These are phyloP conservation scores for Spergularia azorica DNA, from an alignment of 179 eudicot genomes.

Conservation along the genomic window DNA sequence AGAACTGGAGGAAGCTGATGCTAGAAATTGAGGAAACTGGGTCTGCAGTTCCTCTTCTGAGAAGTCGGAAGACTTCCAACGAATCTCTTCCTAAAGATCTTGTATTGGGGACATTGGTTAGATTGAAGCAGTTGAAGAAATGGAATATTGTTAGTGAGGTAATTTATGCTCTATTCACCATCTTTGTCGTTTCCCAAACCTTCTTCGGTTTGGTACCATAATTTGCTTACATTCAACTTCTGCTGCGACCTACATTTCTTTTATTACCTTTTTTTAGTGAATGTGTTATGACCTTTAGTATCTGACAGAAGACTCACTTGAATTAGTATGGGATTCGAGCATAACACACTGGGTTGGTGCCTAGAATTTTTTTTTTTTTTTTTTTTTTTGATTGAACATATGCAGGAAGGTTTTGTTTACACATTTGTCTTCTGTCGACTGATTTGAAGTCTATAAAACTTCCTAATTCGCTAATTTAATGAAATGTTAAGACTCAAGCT, in stretches of 20 bases:
- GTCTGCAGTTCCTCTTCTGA: slow-evolving; percentile 73
- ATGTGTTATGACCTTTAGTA: no score
- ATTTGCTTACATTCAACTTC: background rate
- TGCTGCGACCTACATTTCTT: background rate
- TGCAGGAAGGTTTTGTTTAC: no score
- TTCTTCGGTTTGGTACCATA: background rate
- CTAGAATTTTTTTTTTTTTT: no score
- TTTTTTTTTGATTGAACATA: no score
- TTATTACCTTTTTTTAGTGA: no score
- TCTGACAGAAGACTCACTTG: background rate
- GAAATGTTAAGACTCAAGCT: no score
- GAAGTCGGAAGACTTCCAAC: slow-evolving; percentile 52
- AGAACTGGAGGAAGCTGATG: slow-evolving; percentile 82
- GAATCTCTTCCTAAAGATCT: slow-evolving; percentile 74
- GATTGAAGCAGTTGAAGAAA: slow-evolving; percentile 92
- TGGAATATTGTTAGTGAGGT: slow-evolving; percentile 97
- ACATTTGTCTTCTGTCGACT: no score
- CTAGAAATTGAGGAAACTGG: slow-evolving; percentile 81
- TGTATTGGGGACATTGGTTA: slow-evolving; percentile 77
- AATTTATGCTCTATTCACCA: background rate
- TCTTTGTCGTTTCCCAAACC: background rate
- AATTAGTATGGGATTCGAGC: background rate
- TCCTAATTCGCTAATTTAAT: no score
- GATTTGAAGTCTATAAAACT: no score
- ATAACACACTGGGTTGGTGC: slow-evolving; percentile 4